These are phyloP conservation scores for Thymus quinquecostatus DNA, from an alignment of 257 asterid species.

Conservation along the genomic window DNA sequence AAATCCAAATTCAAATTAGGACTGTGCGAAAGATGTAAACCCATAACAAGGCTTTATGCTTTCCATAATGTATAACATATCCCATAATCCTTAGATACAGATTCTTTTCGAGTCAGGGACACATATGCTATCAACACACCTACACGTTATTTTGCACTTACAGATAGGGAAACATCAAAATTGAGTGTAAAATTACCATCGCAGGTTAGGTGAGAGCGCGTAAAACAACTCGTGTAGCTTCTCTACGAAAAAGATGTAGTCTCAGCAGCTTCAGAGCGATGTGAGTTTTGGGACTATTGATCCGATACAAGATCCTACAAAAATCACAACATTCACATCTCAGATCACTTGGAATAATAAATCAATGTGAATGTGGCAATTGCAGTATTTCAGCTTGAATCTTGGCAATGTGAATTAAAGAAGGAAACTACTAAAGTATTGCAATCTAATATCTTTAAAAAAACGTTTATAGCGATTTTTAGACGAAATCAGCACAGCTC, in stretches of 20 bases:
- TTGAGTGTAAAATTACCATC: conserved; percentile 42
- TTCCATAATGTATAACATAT: too few relatives aligned
- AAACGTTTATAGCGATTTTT: background rate
- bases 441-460: background rate
- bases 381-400: background rate
- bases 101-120: too few relatives aligned
- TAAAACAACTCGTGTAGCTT: conserved; percentile 18
- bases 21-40: background rate
- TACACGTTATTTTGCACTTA: background rate
- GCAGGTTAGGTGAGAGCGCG: conserved; percentile 12
- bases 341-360: background rate
- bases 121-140: too few relatives aligned
- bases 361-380: background rate
- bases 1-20: conserved; percentile 15
- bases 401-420: background rate
- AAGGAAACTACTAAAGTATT: background rate
- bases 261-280: conserved; percentile 25
- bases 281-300: background rate
- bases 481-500: background rate
- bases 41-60: background rate
- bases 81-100: too few relatives aligned
- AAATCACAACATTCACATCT: conserved; percentile 26
- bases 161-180: background rate
- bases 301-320: conserved; percentile 32
- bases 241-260: conserved; percentile 2